These are phyloP conservation scores for Wilhelminamyces savonicus DNA, from an alignment of 805 yeast species.

Conservation along the genomic window DNA sequence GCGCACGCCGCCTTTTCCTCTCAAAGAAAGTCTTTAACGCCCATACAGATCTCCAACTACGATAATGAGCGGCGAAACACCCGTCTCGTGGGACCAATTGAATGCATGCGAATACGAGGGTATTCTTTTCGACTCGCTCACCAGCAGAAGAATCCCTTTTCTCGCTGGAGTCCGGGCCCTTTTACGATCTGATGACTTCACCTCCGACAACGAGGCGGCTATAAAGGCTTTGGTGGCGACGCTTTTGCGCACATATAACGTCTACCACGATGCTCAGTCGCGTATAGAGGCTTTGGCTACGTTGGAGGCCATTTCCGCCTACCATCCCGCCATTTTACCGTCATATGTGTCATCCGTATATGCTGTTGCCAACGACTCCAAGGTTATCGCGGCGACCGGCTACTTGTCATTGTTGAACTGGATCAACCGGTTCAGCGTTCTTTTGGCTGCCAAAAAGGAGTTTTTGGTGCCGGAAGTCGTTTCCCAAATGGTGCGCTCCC, in stretches of 20 bases:
- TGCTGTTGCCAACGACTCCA: conserved; percentile 14
- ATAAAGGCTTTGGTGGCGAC: conserved; percentile 10
- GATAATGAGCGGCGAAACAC: no score
- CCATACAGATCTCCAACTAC: no score
- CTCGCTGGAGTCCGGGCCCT: conserved; percentile 23
- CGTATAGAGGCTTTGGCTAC: conserved; percentile 35
- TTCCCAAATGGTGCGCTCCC: no score
- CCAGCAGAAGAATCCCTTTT: conserved; percentile 27
- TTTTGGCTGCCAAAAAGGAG: background rate
- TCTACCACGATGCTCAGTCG: conserved; percentile 47
- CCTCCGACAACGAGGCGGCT: conserved; percentile 12
- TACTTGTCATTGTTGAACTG: conserved; percentile 53
- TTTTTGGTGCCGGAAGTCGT: no score
- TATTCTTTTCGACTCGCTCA: conserved; percentile 27
- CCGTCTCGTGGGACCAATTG: conserved; percentile 18
- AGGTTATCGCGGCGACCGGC: conserved; percentile 50
- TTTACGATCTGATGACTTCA: conserved; percentile 19
- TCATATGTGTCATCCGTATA: conserved; percentile 33
- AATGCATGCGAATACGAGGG: conserved; percentile 14
- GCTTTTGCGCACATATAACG: conserved; percentile 43
- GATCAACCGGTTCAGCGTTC: conserved; percentile 35
- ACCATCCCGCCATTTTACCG: conserved; percentile 27
- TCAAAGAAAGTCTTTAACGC: background rate
- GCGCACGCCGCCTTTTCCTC: conserved; percentile 1
- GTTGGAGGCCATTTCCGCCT: conserved; percentile 31